phyloP scores from a whole-genome alignment of 768 basidiomycete genomes.

The Mycena metata region DNA sequence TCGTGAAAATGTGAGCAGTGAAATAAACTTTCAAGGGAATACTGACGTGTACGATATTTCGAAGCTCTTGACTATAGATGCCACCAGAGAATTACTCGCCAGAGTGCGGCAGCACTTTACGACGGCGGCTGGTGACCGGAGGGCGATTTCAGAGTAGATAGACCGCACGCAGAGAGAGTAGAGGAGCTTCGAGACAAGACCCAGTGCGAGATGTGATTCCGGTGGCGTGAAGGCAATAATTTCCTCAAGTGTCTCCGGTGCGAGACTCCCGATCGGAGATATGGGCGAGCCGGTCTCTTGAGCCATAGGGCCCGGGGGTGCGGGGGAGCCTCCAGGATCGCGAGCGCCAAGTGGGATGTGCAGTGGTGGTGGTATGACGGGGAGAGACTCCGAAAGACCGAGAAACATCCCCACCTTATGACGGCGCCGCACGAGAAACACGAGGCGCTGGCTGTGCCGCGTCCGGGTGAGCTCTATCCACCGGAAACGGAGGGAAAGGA shows the following conservation, averaged over 20 bases:
- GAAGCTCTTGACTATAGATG: slow-evolving; percentile 48
- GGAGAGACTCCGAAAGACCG: slow-evolving; percentile 34
- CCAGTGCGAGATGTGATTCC: slow-evolving; percentile 48
- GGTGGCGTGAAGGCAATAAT: slow-evolving; percentile 48
- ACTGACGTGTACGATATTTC: slow-evolving; percentile 52
- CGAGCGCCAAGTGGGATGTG: not conserved
- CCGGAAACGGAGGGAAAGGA: slow-evolving; percentile 31
- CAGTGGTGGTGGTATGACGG: slow-evolving; percentile 18
- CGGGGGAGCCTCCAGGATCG: slow-evolving; percentile 22
- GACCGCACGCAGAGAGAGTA: slow-evolving; percentile 48
- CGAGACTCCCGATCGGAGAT: slow-evolving; percentile 43
- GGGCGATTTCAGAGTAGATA: slow-evolving; percentile 51
- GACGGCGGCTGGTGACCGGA: slow-evolving; percentile 46
- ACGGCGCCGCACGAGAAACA: slow-evolving; percentile 38
- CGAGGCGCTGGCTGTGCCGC: slow-evolving; percentile 38
- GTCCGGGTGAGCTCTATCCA: slow-evolving; percentile 17
- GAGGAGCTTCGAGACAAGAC: slow-evolving; percentile 51
- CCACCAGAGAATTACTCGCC: slow-evolving; percentile 42
- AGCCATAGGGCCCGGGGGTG: slow-evolving; percentile 35
- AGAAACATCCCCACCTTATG: slow-evolving; percentile 35
- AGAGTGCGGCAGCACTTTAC: slow-evolving; percentile 53
- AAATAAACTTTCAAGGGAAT: not conserved
- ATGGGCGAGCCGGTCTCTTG: not conserved
- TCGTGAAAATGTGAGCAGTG: slow-evolving; percentile 33
- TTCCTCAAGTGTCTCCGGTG: slow-evolving; percentile 52